Conservation (phyloP, 2,329 filamentous ascomycete genomes). For the Diaporthe eres region DNA sequence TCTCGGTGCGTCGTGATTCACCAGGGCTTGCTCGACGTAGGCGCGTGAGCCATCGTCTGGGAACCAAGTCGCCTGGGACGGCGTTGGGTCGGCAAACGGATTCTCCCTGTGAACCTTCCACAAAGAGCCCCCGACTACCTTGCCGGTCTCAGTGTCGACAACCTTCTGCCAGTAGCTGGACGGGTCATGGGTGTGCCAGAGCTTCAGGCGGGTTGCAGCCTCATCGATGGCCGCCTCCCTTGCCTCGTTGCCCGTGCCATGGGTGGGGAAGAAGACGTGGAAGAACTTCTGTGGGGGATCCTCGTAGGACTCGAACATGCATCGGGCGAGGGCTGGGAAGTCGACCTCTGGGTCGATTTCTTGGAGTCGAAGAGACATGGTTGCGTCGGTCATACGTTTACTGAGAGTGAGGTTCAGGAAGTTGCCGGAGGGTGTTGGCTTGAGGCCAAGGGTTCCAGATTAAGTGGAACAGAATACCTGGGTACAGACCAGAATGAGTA, state of each 20-base stretch:
- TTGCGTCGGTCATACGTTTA: neutral
- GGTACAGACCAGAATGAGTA: neutral
- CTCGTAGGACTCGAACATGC: constrained; percentile 48
- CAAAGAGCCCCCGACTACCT: constrained; percentile 47
- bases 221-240: constrained; percentile 46
- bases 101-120: constrained; percentile 51
- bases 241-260: constrained; percentile 43
- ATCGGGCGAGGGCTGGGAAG: constrained; percentile 41
- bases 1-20: constrained; percentile 26
- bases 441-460: neutral
- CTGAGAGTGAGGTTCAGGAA: neutral
- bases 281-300: constrained; percentile 47
- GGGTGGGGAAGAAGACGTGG: constrained; percentile 48
- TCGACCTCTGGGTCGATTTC: constrained; percentile 19
- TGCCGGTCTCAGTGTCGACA: constrained; percentile 48
- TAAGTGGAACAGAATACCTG: neutral
- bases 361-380: constrained; percentile 1
- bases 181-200: constrained; percentile 47
- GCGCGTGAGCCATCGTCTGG: constrained; percentile 48
- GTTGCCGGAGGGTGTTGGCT: neutral
- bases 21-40: constrained; percentile 44
- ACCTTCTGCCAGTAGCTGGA: constrained; percentile 51
- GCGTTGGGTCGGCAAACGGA: constrained; percentile 44
- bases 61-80: constrained; percentile 49
- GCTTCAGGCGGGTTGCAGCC: constrained; percentile 43